Conservation (phyloP, 139 green algal species). For the Chlorella sp. region DNA sequence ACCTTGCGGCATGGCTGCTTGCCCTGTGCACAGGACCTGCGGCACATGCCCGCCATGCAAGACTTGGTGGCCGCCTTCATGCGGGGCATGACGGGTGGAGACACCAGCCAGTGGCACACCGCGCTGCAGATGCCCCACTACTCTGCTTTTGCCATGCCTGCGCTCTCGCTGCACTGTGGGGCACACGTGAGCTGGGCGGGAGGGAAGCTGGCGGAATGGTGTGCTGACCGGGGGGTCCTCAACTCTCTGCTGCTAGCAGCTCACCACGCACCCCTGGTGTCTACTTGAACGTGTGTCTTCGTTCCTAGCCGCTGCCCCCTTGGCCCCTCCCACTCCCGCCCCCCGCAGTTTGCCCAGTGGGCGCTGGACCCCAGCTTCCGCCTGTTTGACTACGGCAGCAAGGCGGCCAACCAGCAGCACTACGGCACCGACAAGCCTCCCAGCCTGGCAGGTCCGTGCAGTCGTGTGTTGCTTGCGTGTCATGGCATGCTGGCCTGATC, state of each 20-base stretch:
- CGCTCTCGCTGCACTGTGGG: slow-evolving; percentile 74
- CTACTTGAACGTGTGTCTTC: no score
- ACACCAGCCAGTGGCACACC: slow-evolving; percentile 86
- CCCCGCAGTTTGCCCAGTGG: slow-evolving; percentile 51
- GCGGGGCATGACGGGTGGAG: slow-evolving; percentile 59
- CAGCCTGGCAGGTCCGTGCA: slow-evolving; percentile 72
- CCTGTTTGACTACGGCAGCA: slow-evolving; percentile 89
- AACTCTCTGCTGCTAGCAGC: no score
- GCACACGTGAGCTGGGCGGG: slow-evolving; percentile 52
- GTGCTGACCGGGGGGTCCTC: no score
- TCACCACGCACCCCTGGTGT: no score
- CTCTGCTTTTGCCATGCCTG: slow-evolving; percentile 84
- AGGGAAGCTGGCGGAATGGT: no score
- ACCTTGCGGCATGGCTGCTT: not conserved
- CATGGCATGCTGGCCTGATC: no score
- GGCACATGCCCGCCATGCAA: slow-evolving; percentile 69
- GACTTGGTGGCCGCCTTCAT: slow-evolving; percentile 50
- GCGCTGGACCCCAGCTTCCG: slow-evolving; percentile 63
- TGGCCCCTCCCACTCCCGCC: not conserved
- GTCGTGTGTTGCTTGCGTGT: no score
- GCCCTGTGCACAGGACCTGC: slow-evolving; percentile 44
- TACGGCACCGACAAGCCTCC: slow-evolving; percentile 70
- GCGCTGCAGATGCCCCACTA: slow-evolving; percentile 90
- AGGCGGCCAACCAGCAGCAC: slow-evolving; percentile 58
- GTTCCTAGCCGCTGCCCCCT: no score